Conservation (phyloP, 2,329 filamentous ascomycete genomes). For the Eutypella sp. region DNA sequence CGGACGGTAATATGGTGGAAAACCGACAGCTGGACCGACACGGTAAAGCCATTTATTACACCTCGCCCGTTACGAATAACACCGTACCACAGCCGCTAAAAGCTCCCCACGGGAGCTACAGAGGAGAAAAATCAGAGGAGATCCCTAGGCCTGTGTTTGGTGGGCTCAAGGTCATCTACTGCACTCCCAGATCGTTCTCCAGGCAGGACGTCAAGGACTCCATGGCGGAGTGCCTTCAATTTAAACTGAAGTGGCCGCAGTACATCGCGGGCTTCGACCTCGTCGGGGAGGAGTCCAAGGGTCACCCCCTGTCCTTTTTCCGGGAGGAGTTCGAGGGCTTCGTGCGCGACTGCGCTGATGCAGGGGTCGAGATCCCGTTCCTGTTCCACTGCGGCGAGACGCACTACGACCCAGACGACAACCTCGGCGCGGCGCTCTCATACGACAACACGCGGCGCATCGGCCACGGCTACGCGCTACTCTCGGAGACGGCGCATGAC, state of each 20-base stretch:
- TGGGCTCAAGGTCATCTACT: constrained; percentile 57
- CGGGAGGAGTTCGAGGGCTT: constrained; percentile 46
- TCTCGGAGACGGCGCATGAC: constrained; percentile 62
- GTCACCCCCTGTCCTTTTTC: constrained; percentile 46
- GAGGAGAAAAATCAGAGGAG: neutral
- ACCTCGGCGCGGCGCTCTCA: constrained; percentile 63
- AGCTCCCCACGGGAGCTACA: neutral
- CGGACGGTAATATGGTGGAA: constrained; percentile 15
- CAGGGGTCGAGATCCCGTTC: constrained; percentile 58
- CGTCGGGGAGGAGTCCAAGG: constrained; percentile 53
- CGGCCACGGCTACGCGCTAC: constrained; percentile 67
- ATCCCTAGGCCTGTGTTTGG: constrained; percentile 36
- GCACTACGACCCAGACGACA: constrained; percentile 61
- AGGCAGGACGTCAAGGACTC: constrained; percentile 39
- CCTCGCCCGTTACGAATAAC: neutral
- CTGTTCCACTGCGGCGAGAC: constrained; percentile 76
- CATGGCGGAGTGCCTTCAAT: constrained; percentile 47
- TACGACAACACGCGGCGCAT: constrained; percentile 60
- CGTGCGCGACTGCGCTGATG: constrained; percentile 36
- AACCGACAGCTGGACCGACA: constrained; percentile 8
- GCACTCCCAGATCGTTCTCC: constrained; percentile 51
- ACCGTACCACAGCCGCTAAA: neutral
- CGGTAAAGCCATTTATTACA: constrained; percentile 6
- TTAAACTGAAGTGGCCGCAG: constrained; percentile 45
- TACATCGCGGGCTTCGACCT: constrained; percentile 58